Conservation (phyloP, 257 asterid species). For the Solanum bulbocastanum region DNA sequence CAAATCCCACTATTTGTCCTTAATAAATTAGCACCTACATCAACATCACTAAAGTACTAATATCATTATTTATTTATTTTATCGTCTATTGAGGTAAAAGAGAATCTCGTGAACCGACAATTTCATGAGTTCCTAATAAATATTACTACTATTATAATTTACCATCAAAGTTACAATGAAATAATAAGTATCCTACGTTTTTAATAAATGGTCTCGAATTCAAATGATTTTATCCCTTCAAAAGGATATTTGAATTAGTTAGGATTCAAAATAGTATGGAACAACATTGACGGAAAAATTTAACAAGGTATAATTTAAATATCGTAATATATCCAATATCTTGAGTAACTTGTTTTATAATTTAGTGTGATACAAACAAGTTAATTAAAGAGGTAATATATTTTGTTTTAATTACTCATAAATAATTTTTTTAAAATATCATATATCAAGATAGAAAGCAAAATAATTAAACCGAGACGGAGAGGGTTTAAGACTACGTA, state of each 20-base stretch:
- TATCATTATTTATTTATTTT: background rate
- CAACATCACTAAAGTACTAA: background rate
- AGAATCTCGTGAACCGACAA: conserved; percentile 1
- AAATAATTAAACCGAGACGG: background rate
- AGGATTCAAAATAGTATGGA: background rate
- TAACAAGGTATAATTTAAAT: background rate
- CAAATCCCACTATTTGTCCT: conserved; percentile 1
- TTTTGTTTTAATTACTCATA: background rate
- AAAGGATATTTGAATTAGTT: background rate
- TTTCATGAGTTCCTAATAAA: background rate
- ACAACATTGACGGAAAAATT: background rate
- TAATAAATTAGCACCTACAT: background rate
- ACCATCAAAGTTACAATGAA: background rate
- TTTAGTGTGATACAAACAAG: background rate
- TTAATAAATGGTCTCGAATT: background rate
- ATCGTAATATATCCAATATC: background rate
- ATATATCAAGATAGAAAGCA: background rate
- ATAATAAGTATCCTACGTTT: background rate
- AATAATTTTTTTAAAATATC: background rate
- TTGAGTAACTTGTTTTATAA: background rate
- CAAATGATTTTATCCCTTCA: background rate
- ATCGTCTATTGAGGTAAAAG: background rate
- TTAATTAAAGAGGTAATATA: background rate
- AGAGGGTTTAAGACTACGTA: background rate
- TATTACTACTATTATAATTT: background rate